Evolutionary conservation across 2,329 filamentous ascomycete genomes (phyloP).

Genomic region (Pseudogymnoascus sp.): DNA sequence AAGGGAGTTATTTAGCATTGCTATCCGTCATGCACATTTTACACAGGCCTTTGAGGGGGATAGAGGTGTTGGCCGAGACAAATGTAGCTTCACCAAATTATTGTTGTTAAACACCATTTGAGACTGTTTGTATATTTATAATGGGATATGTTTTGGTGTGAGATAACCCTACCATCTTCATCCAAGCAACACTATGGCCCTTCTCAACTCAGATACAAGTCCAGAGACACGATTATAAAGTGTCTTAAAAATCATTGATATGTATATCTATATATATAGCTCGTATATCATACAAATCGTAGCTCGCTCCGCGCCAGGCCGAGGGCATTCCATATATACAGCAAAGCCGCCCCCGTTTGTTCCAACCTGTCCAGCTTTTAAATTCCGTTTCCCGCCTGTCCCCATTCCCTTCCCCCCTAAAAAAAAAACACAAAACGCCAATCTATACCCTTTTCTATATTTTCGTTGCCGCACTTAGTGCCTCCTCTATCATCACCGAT

Average conservation of each 20-base stretch:
- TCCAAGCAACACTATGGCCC: background rate
- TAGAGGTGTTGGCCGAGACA: background rate
- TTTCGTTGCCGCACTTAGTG: background rate
- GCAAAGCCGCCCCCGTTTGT: background rate
- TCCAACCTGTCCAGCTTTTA: background rate
- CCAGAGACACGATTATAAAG: background rate
- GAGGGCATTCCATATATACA: slow-evolving; percentile 3
- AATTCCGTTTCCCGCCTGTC: background rate
- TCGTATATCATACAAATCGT: slow-evolving; percentile 4
- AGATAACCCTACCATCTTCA: background rate
- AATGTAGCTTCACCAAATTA: background rate
- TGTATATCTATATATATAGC: slow-evolving; percentile 4
- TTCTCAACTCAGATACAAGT: background rate
- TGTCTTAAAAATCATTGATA: background rate
- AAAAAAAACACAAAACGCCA: background rate
- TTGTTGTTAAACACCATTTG: background rate
- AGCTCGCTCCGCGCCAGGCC: background rate
- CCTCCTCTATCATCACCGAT: background rate
- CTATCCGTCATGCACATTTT: background rate
- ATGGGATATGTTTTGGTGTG: background rate
- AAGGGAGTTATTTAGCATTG: slow-evolving; percentile 6
- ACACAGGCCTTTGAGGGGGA: background rate
- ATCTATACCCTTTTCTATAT: background rate
- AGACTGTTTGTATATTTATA: background rate
- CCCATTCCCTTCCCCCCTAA: background rate